phyloP scores from a whole-genome alignment of 2,329 filamentous ascomycete genomes.

The Aureobasidium namibiae region DNA sequence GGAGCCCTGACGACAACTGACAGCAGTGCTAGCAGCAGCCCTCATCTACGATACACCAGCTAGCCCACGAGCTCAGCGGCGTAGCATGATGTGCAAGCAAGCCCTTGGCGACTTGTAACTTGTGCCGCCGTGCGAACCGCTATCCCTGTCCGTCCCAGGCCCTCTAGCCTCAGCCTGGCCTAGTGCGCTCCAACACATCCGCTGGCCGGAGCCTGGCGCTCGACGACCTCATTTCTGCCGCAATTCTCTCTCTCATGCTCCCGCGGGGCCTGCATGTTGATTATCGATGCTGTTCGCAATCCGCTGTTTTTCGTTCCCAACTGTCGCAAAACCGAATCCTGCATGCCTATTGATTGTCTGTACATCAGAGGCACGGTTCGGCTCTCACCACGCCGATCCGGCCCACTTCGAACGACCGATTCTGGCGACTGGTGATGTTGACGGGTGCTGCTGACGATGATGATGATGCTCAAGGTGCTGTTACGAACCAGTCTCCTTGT shows the following conservation, averaged over 20 bases:
- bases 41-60: slow-evolving; percentile 1
- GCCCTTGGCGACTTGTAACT: slow-evolving; percentile 6
- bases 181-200: slow-evolving; percentile 8
- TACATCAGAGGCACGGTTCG: slow-evolving; percentile 4
- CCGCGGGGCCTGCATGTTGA: slow-evolving; percentile 8
- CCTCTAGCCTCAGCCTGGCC: background rate
- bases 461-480: background rate
- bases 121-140: slow-evolving; percentile 11
- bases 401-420: background rate
- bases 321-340: background rate
- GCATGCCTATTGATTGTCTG: slow-evolving; percentile 1
- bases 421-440: background rate
- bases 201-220: slow-evolving; percentile 5
- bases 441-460: background rate
- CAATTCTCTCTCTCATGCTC: background rate
- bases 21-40: slow-evolving; percentile 1
- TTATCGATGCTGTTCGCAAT: background rate
- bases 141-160: slow-evolving; percentile 6
- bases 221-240: background rate
- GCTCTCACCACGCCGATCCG: slow-evolving; percentile 6
- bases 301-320: background rate
- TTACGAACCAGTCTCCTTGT: background rate
- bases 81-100: slow-evolving; percentile 13
- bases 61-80: slow-evolving; percentile 7
- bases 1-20: slow-evolving; percentile 1